Percentiles rank a stretch among this genome's conserved stretches.
Evolutionary conservation across 2,329 filamentous ascomycete genomes (phyloP).

Genomic region (Fusarium scirpi): DNA sequence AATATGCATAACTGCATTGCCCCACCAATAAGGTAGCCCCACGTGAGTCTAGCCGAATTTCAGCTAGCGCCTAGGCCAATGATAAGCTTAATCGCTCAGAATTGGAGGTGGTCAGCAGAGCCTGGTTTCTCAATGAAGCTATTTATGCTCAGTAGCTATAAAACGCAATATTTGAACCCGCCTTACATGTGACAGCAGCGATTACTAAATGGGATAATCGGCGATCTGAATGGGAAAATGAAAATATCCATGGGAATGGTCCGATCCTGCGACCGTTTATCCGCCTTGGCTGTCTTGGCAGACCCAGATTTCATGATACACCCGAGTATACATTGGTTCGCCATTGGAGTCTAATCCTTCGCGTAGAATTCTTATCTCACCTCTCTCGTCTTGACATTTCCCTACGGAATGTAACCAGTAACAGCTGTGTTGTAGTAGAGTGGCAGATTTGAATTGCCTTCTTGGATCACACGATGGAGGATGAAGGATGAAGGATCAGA

Average conservation of each 20-base stretch:
- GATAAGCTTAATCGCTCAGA: background rate
- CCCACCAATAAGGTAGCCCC: accelerated
- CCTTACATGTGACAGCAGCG: background rate
- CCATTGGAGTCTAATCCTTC: background rate
- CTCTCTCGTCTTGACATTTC: background rate
- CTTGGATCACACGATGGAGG: too few species aligned
- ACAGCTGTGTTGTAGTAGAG: background rate
- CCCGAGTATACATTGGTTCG: background rate
- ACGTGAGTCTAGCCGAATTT: too few species aligned
- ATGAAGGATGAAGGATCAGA: too few species aligned
- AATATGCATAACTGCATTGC: background rate
- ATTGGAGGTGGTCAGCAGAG: background rate
- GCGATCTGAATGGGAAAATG: background rate
- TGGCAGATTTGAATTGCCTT: too few species aligned
- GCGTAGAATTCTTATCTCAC: background rate
- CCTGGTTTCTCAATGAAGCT: too few species aligned
- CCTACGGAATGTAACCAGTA: background rate
- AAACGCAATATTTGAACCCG: too few species aligned
- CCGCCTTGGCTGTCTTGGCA: background rate
- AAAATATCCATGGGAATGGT: accelerated
- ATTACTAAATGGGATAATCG: background rate
- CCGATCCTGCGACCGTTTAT: background rate
- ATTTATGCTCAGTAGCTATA: too few species aligned
- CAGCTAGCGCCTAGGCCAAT: background rate
- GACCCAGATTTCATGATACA: background rate